phyloP scores from a whole-genome alignment of 176 grass and related monocot species.

The Bolboschoenus planiculmis region DNA sequence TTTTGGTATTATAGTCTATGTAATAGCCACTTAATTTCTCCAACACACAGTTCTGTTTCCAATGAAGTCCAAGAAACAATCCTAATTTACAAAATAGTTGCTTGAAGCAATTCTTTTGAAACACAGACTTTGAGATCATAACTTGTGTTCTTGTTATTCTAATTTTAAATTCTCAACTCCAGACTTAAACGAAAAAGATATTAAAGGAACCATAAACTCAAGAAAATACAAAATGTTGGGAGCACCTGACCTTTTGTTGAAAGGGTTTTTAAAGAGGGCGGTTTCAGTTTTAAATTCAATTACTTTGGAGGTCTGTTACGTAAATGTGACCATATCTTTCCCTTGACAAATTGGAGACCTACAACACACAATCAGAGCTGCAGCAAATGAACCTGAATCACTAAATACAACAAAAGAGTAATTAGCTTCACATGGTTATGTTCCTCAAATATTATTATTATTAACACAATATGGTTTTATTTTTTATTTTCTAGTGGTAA shows the following conservation, averaged over 20 bases:
- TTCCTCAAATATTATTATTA: background rate
- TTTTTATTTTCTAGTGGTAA: background rate
- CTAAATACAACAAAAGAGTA: background rate
- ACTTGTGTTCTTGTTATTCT: background rate
- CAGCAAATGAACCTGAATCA: slow-evolving; percentile 14
- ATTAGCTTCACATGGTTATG: slow-evolving; percentile 9
- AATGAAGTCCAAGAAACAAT: background rate
- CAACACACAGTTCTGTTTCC: background rate
- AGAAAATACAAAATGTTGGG: too few species aligned
- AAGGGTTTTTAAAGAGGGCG: background rate
- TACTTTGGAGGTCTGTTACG: background rate
- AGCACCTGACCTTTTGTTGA: background rate
- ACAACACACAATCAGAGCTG: background rate
- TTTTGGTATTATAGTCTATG: background rate
- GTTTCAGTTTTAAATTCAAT: background rate
- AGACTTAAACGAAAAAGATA: too few species aligned
- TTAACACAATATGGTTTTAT: background rate
- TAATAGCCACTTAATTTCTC: background rate
- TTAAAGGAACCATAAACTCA: too few species aligned
- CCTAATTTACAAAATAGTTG: background rate
- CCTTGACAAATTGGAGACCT: background rate
- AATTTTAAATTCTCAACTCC: background rate
- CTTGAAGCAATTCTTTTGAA: background rate
- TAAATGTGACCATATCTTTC: background rate
- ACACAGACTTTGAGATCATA: background rate